Evolutionary conservation across 2,329 filamentous ascomycete species (phyloP), one percentile per base, ranked within the genome.

Genomic region (Colletotrichum plurivorum): DNA sequence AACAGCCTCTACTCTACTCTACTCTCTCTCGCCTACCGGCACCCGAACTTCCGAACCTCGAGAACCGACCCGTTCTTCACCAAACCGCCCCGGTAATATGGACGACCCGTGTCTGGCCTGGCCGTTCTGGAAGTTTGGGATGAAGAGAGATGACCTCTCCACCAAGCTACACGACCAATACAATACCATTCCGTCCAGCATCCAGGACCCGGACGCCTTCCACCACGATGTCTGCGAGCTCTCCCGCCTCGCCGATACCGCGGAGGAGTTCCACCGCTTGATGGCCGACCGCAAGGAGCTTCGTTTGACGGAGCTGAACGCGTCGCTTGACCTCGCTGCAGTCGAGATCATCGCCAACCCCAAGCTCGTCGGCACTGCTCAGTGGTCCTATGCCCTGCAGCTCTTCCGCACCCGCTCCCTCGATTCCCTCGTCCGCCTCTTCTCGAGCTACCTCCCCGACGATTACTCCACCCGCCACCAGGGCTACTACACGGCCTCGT

Each of bases 101-200:
- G 87, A 89, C 78, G 87, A 89, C 64, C 83, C 82, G 39, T 81
- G 78, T 72, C 81, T 78, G 76, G 80, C 83, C 73, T 90, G 88
- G 88, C 88, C 88, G 51, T 84, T 85, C 73, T 90, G 88, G 87
- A 89, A 89, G 78, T 90, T 89, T 81, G 87, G 87, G 75, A 84
- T 89, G 84, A 88, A 87, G 82, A 84, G 84, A 75, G 84, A 85
- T 65, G 87, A 89, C 74, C 85, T 89, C 78, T 85, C 85, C 76
- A 86, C 84, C 61, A 87, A 84, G 60, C 84, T 90, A 13, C 86
- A 89, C 73, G 85, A 88, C 72, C 84, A 86, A 75, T 90, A 89
- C 79, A 90, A 90, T 78, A 89, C 88, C 55, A 80, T 89, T 62
- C 79, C 84, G 58, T 85, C 85, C 59, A 80, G 84, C 53, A 84